Conservation (phyloP, 2,329 filamentous ascomycete species). For the Mollisiaceae sp. region DNA sequence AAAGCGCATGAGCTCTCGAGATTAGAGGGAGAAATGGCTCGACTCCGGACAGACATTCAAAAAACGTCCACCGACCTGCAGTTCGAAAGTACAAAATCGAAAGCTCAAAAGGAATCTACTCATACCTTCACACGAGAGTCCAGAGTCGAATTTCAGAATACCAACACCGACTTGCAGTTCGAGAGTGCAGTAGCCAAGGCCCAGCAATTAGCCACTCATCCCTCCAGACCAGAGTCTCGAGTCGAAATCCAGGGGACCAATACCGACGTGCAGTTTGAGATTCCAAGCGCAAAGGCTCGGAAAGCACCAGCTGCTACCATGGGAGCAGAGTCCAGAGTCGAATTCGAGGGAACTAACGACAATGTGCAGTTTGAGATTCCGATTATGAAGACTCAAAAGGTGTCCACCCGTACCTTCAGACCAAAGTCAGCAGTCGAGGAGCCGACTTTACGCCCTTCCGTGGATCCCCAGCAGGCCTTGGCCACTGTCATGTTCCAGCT, state of each 20-base stretch:
- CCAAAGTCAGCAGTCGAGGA: background rate
- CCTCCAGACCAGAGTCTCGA: background rate
- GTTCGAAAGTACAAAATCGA: background rate
- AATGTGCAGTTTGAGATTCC: background rate
- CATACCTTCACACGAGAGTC: background rate
- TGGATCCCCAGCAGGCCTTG: slow-evolving; percentile 2
- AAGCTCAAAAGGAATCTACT: background rate
- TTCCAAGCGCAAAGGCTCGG: background rate
- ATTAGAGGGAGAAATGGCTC: slow-evolving; percentile 5
- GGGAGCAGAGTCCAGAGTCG: background rate
- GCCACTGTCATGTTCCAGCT: slow-evolving; percentile 18
- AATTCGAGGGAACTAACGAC: background rate
- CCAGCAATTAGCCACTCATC: background rate
- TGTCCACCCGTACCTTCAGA: background rate
- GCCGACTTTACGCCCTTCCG: background rate
- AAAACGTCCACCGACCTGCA: background rate
- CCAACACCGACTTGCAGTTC: background rate
- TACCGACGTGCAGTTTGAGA: background rate
- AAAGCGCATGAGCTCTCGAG: background rate
- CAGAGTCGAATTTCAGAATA: background rate
- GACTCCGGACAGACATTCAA: background rate
- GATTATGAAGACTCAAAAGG: background rate
- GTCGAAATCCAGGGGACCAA: slow-evolving; percentile 2
- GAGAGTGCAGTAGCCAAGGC: background rate
- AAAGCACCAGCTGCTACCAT: background rate